Conservation (phyloP, 768 basidiomycete species). For the Suillus weaverae region DNA sequence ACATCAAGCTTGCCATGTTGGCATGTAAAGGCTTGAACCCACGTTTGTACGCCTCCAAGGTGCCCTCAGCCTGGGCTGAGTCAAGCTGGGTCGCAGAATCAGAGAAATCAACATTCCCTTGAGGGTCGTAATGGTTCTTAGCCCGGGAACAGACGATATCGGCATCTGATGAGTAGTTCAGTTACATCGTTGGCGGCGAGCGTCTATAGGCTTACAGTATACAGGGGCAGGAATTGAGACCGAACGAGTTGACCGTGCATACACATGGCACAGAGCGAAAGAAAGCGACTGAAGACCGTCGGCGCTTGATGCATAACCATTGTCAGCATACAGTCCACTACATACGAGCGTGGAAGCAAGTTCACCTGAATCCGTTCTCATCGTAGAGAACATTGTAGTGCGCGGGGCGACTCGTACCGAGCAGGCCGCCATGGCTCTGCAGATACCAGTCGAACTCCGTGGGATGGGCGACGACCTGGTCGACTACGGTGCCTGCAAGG, state of each 20-base stretch:
- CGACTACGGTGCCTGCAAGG: conserved; percentile 77
- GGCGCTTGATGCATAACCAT: conserved; percentile 38
- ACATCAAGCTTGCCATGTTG: conserved; percentile 55
- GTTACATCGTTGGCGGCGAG: background rate
- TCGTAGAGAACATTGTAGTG: conserved; percentile 49
- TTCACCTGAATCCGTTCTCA: conserved; percentile 63
- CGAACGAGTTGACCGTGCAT: conserved; percentile 76
- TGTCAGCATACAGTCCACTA: conserved; percentile 9
- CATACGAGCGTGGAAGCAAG: background rate
- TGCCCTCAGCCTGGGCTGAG: conserved; percentile 38
- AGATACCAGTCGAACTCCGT: conserved; percentile 79
- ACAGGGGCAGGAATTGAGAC: conserved; percentile 84
- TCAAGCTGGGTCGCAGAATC: conserved; percentile 55
- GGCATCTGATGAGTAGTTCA: conserved; percentile 51
- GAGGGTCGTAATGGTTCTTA: conserved; percentile 78
- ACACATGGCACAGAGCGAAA: conserved; percentile 79
- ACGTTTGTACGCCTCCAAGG: conserved; percentile 49
- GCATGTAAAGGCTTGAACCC: conserved; percentile 58
- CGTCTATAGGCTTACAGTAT: conserved; percentile 53
- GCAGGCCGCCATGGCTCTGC: conserved; percentile 72
- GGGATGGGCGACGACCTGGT: conserved; percentile 67
- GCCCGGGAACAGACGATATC: conserved; percentile 77
- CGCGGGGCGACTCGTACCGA: conserved; percentile 72
- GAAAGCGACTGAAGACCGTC: conserved; percentile 70
- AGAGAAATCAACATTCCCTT: conserved; percentile 54